Percentiles rank a stretch among this genome's conserved stretches.
These are phyloP conservation scores for Fusarium pilosicola DNA, from an alignment of 2,329 filamentous ascomycete species.

Conservation along the genomic window DNA sequence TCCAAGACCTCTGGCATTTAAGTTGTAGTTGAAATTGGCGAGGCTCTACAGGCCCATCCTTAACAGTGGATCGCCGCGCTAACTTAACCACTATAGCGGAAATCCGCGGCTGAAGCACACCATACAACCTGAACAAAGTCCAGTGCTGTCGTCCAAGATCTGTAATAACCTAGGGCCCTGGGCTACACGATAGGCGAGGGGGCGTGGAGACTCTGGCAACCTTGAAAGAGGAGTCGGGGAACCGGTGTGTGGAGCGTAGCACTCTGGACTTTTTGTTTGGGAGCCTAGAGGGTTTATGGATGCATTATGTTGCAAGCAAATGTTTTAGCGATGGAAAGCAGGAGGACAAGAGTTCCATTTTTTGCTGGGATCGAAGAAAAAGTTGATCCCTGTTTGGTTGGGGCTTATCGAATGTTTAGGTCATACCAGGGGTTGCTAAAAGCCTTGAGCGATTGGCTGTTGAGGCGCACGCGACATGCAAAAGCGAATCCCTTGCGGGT, in stretches of 20 bases:
- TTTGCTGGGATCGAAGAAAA: slow-evolving; percentile 8
- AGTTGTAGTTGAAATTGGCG: not conserved
- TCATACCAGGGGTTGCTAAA: slow-evolving; percentile 17
- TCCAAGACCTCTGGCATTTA: not conserved
- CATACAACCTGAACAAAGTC: not conserved
- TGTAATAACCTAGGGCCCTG: slow-evolving; percentile 3
- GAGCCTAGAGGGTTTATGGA: not conserved
- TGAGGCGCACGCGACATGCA: slow-evolving; percentile 25
- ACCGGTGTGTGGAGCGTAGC: not conserved
- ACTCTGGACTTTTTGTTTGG: not conserved
- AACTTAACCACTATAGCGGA: slow-evolving; percentile 10
- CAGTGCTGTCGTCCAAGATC: not conserved
- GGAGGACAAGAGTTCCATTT: not conserved
- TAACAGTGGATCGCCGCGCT: slow-evolving; percentile 11
- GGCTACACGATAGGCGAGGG: slow-evolving; percentile 33
- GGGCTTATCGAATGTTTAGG: slow-evolving; percentile 35
- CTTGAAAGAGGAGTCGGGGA: not conserved
- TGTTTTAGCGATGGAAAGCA: not conserved
- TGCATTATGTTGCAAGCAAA: not conserved
- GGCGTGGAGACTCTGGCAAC: not conserved
- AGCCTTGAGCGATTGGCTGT: slow-evolving; percentile 22
- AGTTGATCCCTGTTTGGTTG: slow-evolving; percentile 17
- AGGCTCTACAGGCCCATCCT: slow-evolving; percentile 2
- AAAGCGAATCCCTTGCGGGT: slow-evolving; percentile 16
- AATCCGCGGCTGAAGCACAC: slow-evolving; percentile 9